Base-by-base conservation (phyloP, 2,329 filamentous ascomycete species). In the Aspergillus quadrilineatus region DNA sequence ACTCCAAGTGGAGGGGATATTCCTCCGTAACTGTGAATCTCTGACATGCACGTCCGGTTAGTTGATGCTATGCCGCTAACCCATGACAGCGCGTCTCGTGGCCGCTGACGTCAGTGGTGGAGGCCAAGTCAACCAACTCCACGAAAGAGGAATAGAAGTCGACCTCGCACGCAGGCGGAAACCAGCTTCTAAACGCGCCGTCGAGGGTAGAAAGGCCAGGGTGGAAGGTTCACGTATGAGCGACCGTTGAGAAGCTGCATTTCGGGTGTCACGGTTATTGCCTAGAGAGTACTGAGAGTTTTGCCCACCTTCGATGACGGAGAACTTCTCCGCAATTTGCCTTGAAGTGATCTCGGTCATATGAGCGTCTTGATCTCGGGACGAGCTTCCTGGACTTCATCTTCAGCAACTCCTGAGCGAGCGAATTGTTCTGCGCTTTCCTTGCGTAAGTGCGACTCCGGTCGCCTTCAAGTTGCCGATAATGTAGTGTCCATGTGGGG, bases 101-200 rank as follows among this genome's bases (percentile, higher is more conserved):
- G 57, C 57, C 63, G 63, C 66, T 70, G 68, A 69, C 68, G 67
- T 68, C 63, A 65, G 55, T 64, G 59, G 55, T 49, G 45, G 55
- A 17, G 43, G 43, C 8, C 42, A 52, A 44, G 32, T 15, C 32
- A 34, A 32, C 42, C n/a, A 22, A 15, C 47, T 17, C 32, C 34
- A 41, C 6, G 26, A 17, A 32, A 12, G 49, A 30, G 15, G 10
- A 50, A 53, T 49, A 28, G 12, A 42, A 42, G 41, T 22, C 14
- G 15, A 14, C 9, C 6, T 44, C 15, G 14, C n/a, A 17, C 30
- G n/a, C 12, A 46, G 29, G 26, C 12, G 28, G 42, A 44, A 29
- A 10, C 22, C 43, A 39, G 28, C 30, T 12, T n/a, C 10, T 26
- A 28, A 43, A 43, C 10, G 4, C 41, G n/a, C 26, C 14, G 41